Evolutionary conservation across 768 basidiomycete species (phyloP), one percentile per base, ranked within the genome.

Genomic region (Suillus fuscotomentosus): DNA sequence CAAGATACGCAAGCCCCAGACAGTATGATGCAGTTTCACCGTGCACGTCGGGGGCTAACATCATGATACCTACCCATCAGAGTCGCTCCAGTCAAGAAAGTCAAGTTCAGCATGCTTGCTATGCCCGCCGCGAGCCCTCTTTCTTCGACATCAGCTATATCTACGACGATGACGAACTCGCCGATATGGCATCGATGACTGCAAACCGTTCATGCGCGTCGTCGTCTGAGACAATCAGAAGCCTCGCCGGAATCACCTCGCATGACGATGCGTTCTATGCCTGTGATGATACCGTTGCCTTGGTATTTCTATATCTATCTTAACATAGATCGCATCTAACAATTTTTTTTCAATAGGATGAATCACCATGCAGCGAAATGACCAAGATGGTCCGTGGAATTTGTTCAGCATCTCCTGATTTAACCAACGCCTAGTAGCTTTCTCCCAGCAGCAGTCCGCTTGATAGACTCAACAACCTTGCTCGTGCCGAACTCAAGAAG

Each of bases 401-500:
- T 20, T 14, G 2, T 5, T 17, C 10, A 15, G 4, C 6, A 17
- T 57, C 70, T 73, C n/a, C 69, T 42, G 3, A 54, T 5, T 56
- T 14, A 31, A 56, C 20, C 20, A 54, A 54, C 15, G 15, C 10
- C 15, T 60, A 75, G 73, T 39, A 76, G 61, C 47, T 54, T n/a
- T 54, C 34, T 3, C 34, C 65, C 63, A 65, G 63, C 2, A 65
- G 61, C 38, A 75, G 73, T 63, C 73, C 75, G 4, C 48, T 75
- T 60, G 73, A 75, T 54, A 73, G 73, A 14, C 71, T 75, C 1
- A 73, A 74, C 45, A 68, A 68, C 2, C 54, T 74, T 60, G 73
- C 75, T 2, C 65, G 73, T 38, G 67, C 66, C 53, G 75, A 74
- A 34, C 48, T 74, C 10, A 76, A 74, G 66, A 76, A 70, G 50